Conservation (phyloP, 192 early-diverging fungal genomes). For the Coemansia interrupta region DNA sequence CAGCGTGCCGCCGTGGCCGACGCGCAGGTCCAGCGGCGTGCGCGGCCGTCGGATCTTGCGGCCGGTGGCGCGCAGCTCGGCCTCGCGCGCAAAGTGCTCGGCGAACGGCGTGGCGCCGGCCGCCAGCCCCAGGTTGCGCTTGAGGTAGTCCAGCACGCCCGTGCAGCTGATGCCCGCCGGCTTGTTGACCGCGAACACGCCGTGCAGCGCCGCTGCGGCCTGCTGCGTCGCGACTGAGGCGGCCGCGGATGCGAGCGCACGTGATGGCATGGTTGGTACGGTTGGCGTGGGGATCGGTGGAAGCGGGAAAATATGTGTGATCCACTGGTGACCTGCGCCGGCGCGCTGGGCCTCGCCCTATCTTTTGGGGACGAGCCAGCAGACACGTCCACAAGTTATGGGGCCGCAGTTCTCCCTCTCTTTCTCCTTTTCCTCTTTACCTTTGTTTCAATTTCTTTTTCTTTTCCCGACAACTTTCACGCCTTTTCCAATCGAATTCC, state of each 20-base stretch:
- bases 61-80: conserved; percentile 11
- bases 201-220: conserved; percentile 5
- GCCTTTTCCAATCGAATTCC: not conserved
- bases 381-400: no score
- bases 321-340: no score
- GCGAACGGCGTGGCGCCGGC: conserved; percentile 18
- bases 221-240: conserved; percentile 12
- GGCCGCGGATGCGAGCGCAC: conserved; percentile 5
- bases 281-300: no score
- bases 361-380: no score
- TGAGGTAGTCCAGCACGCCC: conserved; percentile 42
- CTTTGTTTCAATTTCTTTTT: not conserved
- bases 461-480: not conserved
- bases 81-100: conserved; percentile 40
- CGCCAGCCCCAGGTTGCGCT: conserved; percentile 29
- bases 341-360: no score
- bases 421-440: no score
- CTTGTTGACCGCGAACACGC: conserved; percentile 47
- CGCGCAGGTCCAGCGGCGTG: conserved; percentile 7
- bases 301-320: no score
- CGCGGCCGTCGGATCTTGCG: conserved; percentile 15
- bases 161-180: conserved; percentile 49
- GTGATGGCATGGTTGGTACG: no score
- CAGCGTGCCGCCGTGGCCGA: conserved; percentile 47
- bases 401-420: no score